Evolutionary conservation across 2,329 filamentous ascomycete genomes (phyloP).

Genomic region (Venturia carpophila): DNA sequence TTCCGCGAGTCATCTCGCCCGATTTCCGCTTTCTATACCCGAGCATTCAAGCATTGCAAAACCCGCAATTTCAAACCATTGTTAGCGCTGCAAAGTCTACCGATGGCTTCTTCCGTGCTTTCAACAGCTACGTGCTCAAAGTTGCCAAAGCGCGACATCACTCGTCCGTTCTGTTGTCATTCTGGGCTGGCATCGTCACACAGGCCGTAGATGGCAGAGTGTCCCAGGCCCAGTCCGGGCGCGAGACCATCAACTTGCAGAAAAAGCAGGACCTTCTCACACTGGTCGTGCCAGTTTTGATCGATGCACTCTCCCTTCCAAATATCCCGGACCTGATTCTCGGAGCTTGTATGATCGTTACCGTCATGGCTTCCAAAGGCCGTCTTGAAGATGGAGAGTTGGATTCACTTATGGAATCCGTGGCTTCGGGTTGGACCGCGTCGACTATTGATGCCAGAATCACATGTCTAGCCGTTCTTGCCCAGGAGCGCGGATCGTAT

Average conservation of each 20-base stretch:
- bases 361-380: conserved; percentile 77
- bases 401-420: conserved; percentile 83
- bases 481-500: conserved; percentile 66
- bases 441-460: conserved; percentile 68
- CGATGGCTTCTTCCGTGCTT: conserved; percentile 61
- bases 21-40: conserved; percentile 79
- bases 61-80: conserved; percentile 70
- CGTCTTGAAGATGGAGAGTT: conserved; percentile 70
- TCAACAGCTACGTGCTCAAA: conserved; percentile 73
- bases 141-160: conserved; percentile 64
- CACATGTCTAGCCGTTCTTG: conserved; percentile 71
- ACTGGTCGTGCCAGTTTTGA: conserved; percentile 60
- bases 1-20: conserved; percentile 65
- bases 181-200: conserved; percentile 84
- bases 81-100: conserved; percentile 79
- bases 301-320: conserved; percentile 57
- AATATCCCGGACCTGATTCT: conserved; percentile 72
- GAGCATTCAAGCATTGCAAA: conserved; percentile 69
- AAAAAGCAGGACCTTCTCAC: conserved; percentile 72
- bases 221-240: conserved; percentile 67
- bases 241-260: conserved; percentile 66
- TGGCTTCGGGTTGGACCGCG: conserved; percentile 63
- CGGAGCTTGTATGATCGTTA: conserved; percentile 84
- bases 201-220: conserved; percentile 80
- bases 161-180: conserved; percentile 70